Percentiles rank a stretch among this genome's conserved stretches.
These are phyloP conservation scores for Microcyclosporella mali DNA, from an alignment of 2,329 filamentous ascomycete species.

Conservation along the genomic window DNA sequence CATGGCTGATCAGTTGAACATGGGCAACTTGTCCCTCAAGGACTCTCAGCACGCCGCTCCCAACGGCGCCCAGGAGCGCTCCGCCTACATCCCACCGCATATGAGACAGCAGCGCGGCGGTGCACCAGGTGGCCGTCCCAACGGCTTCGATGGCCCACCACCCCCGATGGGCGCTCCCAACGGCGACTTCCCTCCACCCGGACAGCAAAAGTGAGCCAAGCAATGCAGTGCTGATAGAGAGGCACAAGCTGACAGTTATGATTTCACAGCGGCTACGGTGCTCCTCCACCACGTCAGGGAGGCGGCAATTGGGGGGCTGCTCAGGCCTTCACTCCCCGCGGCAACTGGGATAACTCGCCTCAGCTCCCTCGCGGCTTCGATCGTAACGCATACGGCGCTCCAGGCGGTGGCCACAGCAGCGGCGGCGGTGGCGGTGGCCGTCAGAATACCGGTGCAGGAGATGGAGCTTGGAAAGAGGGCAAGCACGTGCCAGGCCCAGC, in stretches of 20 bases:
- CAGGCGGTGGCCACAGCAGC: conserved; percentile 35
- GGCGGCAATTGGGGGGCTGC: conserved; percentile 46
- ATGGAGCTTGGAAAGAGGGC: conserved; percentile 93
- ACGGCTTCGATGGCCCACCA: conserved; percentile 31
- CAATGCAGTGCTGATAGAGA: conserved; percentile 11
- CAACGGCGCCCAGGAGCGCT: conserved; percentile 43
- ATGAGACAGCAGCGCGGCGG: conserved; percentile 51
- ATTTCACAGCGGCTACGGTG: conserved; percentile 42
- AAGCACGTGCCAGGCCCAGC: conserved; percentile 88
- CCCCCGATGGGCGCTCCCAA: conserved; percentile 44
- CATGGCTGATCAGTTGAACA: conserved; percentile 81
- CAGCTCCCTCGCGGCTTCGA: conserved; percentile 48
- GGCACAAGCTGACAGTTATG: conserved; percentile 19
- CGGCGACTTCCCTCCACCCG: conserved; percentile 36
- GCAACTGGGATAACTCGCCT: conserved; percentile 38
- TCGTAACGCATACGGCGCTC: conserved; percentile 57
- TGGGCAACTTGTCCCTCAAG: conserved; percentile 66
- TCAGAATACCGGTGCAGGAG: conserved; percentile 73
- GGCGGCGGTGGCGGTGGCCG: conserved; percentile 48
- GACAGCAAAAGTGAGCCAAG: conserved; percentile 22
- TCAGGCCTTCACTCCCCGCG: conserved; percentile 51
- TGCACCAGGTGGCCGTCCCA: conserved; percentile 38
- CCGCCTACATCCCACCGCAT: conserved; percentile 79
- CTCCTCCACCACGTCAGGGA: conserved; percentile 20
- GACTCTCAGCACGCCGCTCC: conserved; percentile 55